Evolutionary conservation across 768 basidiomycete genomes (phyloP).

Genomic region (Suillus placidus): DNA sequence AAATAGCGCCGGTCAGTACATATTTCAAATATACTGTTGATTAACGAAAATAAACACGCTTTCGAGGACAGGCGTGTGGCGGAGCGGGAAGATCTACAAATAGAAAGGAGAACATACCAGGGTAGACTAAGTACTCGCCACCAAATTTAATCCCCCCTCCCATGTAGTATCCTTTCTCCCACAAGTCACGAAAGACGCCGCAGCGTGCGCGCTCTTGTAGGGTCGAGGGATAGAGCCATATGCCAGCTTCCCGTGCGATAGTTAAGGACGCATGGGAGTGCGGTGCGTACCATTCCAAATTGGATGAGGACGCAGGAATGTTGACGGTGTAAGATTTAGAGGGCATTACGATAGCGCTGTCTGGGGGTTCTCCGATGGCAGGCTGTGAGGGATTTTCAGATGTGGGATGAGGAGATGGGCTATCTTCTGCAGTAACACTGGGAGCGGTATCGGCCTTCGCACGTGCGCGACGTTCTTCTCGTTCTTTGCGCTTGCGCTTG

Average conservation of each 20-base stretch:
- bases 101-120: constrained; percentile 56
- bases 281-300: constrained; percentile 67
- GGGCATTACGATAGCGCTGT: constrained; percentile 15
- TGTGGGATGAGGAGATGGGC: constrained; percentile 10
- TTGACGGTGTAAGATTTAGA: constrained; percentile 52
- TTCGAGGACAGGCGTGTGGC: constrained; percentile 3
- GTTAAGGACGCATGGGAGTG: constrained; percentile 57
- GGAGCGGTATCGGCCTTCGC: constrained; percentile 22
- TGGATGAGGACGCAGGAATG: constrained; percentile 65
- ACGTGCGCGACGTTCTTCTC: constrained; percentile 52
- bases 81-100: neutral
- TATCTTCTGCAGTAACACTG: constrained; percentile 22
- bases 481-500: constrained; percentile 68
- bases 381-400: constrained; percentile 9
- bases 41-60: constrained; percentile 7
- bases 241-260: constrained; percentile 62
- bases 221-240: constrained; percentile 78
- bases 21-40: constrained; percentile 8
- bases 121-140: constrained; percentile 95
- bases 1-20: constrained; percentile 10
- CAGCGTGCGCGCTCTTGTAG: constrained; percentile 73
- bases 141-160: constrained; percentile 94
- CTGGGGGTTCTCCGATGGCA: neutral
- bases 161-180: constrained; percentile 85
- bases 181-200: constrained; percentile 76